These are phyloP conservation scores for Scalesia atractyloides DNA, from an alignment of 129 eudicot genomes.

Conservation along the genomic window DNA sequence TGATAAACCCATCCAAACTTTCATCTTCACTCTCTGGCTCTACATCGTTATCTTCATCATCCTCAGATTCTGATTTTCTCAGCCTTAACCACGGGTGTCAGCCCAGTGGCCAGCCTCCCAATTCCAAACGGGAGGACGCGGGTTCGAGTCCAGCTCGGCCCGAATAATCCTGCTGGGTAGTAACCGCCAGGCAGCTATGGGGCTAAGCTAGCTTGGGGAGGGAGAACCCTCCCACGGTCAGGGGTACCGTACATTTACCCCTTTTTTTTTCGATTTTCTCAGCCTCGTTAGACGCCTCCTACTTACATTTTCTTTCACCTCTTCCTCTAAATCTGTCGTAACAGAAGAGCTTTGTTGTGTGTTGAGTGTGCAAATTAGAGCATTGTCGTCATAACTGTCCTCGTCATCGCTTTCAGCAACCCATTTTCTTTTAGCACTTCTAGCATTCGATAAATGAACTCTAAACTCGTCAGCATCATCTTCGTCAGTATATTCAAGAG, in stretches of 20 bases:
- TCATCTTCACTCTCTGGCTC: too few relatives aligned
- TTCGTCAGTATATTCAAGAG: slow-evolving; percentile 26
- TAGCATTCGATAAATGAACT: slow-evolving; percentile 7
- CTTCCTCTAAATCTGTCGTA: not conserved
- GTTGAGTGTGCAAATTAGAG: slow-evolving; percentile 45
- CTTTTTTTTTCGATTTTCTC: too few relatives aligned
- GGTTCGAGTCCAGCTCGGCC: too few relatives aligned
- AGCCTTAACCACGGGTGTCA: too few relatives aligned
- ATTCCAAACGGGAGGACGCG: too few relatives aligned
- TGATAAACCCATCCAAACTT: slow-evolving; percentile 64
- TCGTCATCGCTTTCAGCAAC: slow-evolving; percentile 41
- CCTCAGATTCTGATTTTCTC: slow-evolving; percentile 7
- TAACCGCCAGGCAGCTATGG: too few relatives aligned
- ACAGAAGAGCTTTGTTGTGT: slow-evolving; percentile 13
- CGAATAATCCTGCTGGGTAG: too few relatives aligned
- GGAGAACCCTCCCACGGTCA: too few relatives aligned
- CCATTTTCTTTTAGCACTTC: slow-evolving; percentile 43
- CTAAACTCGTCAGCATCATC: slow-evolving; percentile 21
- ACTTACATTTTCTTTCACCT: not conserved
- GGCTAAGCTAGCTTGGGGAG: too few relatives aligned
- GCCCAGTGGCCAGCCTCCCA: too few relatives aligned
- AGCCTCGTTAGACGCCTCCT: not conserved
- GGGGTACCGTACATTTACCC: too few relatives aligned
- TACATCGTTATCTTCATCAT: slow-evolving; percentile 37
- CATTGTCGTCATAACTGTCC: slow-evolving; percentile 47